Base-by-base conservation (phyloP, 2,329 filamentous ascomycete species). In the Simplicillium aogashimaense region DNA sequence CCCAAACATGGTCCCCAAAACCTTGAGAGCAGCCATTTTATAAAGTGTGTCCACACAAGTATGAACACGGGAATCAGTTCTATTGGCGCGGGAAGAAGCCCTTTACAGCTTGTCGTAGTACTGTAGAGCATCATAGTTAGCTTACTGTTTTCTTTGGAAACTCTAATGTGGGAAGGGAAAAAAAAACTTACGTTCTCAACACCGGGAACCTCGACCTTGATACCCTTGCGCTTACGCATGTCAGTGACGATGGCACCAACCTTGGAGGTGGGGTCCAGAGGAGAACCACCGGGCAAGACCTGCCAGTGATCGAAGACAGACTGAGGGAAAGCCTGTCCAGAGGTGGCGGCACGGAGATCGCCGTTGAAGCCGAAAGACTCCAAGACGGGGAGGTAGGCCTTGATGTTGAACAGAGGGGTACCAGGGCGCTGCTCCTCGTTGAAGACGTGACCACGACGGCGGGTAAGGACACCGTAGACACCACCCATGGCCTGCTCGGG, bases 301-400 rank as follows among this genome's bases (percentile, higher is more conserved):
- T 95, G 84, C 88, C 89, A 98, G 76, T 98, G 92, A 69, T 97
- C 90, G 74, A 98, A 98, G 60, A 98, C 88, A 59, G 83, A 84
- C 74, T 95, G 89, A 59, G 92, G 92, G 88, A 98, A 98, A 62
- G 92, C 92, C 78, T 98, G 92, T 61, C 92, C 92, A 63, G 83
- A 85, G 57, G 92, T 98, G 69, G 81, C 82, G 60, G 83, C 80
- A 65, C 92, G 89, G 60, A 98, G 85, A 74, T 97, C 92, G 66
- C 80, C 84, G 71, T 94, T 94, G 86, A 98, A 98, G 70, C 92
- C 92, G 78, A 95, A 95, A 29, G 89, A 95, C 76, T 95, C 88
- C 72, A 89, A 86, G 76, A 95, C 86, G 64, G 88, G 88, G 54
- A 95, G 77, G 76, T 94, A 94, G 48, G 88, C 87, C 81, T 94